Base-by-base conservation (phyloP, 1,139 yeast genomes). In the Candida sp. region DNA sequence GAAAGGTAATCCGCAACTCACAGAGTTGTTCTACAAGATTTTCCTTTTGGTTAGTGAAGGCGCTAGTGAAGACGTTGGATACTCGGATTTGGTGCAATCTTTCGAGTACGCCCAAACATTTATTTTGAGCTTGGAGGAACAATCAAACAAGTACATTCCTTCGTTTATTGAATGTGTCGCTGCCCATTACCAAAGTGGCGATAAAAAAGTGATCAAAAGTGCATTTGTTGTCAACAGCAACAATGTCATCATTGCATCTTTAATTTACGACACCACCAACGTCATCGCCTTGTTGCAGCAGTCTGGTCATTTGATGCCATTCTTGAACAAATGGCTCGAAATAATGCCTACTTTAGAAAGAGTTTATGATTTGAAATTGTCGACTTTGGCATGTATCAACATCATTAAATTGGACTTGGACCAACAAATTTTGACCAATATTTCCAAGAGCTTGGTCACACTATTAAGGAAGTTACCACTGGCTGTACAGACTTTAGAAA, bases 331-430 rank as follows among this genome's bases (percentile, higher is more conserved):
- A 42, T 94, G 98, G 98, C 81, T 90, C 59, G 72, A 78, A 5
- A 53, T 75, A 66, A 73, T 85, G 49, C 81, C 86, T 3, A 72
- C 74, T 41, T 78, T 88, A 58, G 76, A 79, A n/a, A 76, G 97
- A 54, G 96, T 91, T 3, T 90, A 81, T 61, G 98, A 93, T 68
- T 78, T 91, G 67, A 92, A 92, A 67, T 70, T 94, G 41, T 83
- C 90, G 1, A 74, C 84, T 3, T 69, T 93, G 57, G 96, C 96
- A 0, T 66, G 89, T 38, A 68, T 93, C 48, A 77, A 83, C 32
- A 58, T 87, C 62, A 45, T 53, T 63, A 68, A 51, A 65, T 65
- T 47, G 65, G 66, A 32, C 26, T 65, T 44, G 66, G 67, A 59
- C 62, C 40, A 56, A 58, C n/a, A 58, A 54, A 51, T 50, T 28